These are phyloP conservation scores for Trichoderma sp. DNA, from an alignment of 2,329 filamentous ascomycete species.

Conservation along the genomic window DNA sequence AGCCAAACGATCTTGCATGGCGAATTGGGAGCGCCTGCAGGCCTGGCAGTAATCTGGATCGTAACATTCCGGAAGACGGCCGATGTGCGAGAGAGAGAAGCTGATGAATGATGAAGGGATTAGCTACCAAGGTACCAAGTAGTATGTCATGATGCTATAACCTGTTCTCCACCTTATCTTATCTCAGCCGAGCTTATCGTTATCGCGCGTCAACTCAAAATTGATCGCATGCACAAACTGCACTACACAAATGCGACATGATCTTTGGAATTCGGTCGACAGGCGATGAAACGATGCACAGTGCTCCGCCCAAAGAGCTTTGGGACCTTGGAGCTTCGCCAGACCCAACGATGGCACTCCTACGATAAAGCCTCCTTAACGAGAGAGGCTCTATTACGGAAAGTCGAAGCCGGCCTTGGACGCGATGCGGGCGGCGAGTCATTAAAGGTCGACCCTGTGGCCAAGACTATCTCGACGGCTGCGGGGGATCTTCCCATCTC, in stretches of 20 bases:
- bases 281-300: slow-evolving; percentile 31
- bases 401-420: slow-evolving; percentile 34
- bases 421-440: slow-evolving; percentile 29
- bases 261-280: slow-evolving; percentile 14
- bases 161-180: background rate
- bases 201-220: slow-evolving; percentile 15
- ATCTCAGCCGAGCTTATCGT: slow-evolving; percentile 11
- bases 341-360: slow-evolving; percentile 32
- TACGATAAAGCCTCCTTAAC: slow-evolving; percentile 32
- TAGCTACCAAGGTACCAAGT: background rate
- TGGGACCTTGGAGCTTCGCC: slow-evolving; percentile 1
- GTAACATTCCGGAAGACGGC: slow-evolving; percentile 26
- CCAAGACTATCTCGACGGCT: slow-evolving; percentile 45
- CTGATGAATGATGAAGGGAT: slow-evolving; percentile 2
- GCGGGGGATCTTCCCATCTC: slow-evolving; percentile 50
- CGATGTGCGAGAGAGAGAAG: background rate
- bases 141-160: slow-evolving; percentile 12
- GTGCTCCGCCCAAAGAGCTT: slow-evolving; percentile 22
- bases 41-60: slow-evolving; percentile 31
- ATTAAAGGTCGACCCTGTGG: slow-evolving; percentile 37
- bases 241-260: slow-evolving; percentile 21
- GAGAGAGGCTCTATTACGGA: slow-evolving; percentile 29
- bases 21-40: slow-evolving; percentile 35
- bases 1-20: slow-evolving; percentile 43
- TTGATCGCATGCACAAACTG: slow-evolving; percentile 3